phyloP scores from a whole-genome alignment of 192 early-diverging fungal species.

The Oehlia diaphana region DNA sequence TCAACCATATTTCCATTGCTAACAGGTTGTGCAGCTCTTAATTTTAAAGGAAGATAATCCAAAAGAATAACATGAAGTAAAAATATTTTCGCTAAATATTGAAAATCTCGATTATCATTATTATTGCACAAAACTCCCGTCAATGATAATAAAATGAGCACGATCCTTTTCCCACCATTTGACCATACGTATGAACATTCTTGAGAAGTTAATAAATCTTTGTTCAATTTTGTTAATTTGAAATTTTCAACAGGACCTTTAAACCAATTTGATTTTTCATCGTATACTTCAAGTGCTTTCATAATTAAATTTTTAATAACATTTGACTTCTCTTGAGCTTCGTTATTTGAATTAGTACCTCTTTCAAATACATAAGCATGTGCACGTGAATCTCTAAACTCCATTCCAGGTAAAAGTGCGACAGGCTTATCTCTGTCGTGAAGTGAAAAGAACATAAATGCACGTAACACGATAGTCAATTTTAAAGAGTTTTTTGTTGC shows the following conservation, averaged over 20 bases:
- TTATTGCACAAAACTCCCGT: not conserved
- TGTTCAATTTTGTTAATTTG: not conserved
- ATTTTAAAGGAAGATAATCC: slow-evolving; percentile 27
- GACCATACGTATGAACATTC: not conserved
- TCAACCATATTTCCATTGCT: too few species aligned
- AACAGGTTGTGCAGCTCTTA: not conserved
- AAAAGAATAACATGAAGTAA: slow-evolving; percentile 24
- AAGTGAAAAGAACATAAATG: slow-evolving; percentile 7
- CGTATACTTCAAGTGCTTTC: not conserved
- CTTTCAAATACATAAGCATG: slow-evolving; percentile 21
- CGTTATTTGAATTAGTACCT: too few species aligned
- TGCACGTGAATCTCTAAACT: slow-evolving; percentile 24
- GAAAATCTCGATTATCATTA: not conserved
- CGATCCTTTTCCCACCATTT: slow-evolving; percentile 7
- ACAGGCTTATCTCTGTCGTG: slow-evolving; percentile 10
- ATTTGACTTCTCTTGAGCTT: too few species aligned
- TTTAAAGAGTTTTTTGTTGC: not conserved
- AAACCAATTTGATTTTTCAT: not conserved
- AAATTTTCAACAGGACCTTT: not conserved
- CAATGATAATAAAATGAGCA: not conserved
- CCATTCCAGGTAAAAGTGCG: slow-evolving; percentile 21
- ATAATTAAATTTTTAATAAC: too few species aligned
- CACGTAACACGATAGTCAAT: not conserved
- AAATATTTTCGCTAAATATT: slow-evolving; percentile 6
- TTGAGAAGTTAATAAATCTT: not conserved